Evolutionary conservation across 192 early-diverging fungal genomes (phyloP).

Genomic region (Dissophora ornata): DNA sequence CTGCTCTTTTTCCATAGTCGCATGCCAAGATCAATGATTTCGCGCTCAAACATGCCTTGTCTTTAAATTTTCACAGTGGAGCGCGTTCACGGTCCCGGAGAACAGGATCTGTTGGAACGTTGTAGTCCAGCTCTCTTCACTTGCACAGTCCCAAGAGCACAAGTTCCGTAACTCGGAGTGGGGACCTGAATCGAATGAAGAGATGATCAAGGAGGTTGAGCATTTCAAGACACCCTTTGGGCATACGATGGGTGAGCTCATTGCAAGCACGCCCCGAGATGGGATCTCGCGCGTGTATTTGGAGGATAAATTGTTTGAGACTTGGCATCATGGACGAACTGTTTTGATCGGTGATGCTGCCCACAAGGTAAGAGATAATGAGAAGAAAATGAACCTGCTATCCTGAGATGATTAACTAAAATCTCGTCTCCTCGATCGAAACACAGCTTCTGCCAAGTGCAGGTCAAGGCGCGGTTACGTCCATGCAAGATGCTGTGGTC

Average conservation of each 20-base stretch:
- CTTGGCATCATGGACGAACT: constrained; percentile 4
- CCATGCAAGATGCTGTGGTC: neutral
- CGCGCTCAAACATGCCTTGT: too few species aligned
- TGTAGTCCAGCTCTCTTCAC: neutral
- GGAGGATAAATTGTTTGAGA: constrained; percentile 21
- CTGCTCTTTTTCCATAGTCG: too few species aligned
- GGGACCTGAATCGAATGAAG: constrained; percentile 4
- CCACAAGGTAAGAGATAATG: constrained; percentile 24
- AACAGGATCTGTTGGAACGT: constrained; percentile 13
- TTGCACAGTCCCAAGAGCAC: neutral
- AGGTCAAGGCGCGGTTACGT: neutral
- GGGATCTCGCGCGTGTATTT: constrained; percentile 1
- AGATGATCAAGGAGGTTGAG: constrained; percentile 7
- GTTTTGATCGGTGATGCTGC: constrained; percentile 11
- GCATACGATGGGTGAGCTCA: neutral
- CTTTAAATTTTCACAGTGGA: constrained; percentile 5
- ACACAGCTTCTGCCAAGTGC: constrained; percentile 7
- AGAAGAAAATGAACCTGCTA: too few species aligned
- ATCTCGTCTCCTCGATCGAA: too few species aligned
- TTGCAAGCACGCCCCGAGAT: neutral
- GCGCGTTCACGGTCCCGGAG: neutral
- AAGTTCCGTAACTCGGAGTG: constrained; percentile 6
- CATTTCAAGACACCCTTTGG: neutral
- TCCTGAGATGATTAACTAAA: too few species aligned
- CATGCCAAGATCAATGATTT: too few species aligned